These are phyloP conservation scores for Tolypocladium paradoxum DNA, from an alignment of 2,329 filamentous ascomycete species.

Conservation along the genomic window DNA sequence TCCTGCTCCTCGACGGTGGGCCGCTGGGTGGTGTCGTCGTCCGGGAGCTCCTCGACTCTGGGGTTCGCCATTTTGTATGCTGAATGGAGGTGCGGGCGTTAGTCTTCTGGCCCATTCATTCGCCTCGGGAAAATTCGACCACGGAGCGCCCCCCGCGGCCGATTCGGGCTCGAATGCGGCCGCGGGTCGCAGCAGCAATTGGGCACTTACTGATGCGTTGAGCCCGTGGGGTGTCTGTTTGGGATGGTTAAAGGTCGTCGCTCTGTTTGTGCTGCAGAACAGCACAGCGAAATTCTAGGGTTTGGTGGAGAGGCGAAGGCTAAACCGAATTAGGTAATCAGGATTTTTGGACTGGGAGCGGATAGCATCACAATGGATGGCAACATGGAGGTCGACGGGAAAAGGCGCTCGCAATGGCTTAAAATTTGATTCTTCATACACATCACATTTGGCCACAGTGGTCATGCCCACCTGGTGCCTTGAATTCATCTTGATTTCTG, in stretches of 20 bases:
- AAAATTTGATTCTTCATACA: not conserved
- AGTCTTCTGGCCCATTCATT: conserved; percentile 1
- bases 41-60: conserved; percentile 93
- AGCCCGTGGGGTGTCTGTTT: conserved; percentile 21
- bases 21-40: conserved; percentile 73
- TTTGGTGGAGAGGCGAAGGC: conserved; percentile 27
- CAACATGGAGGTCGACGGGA: not conserved
- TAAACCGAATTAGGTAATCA: conserved; percentile 32
- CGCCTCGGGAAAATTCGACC: conserved; percentile 2
- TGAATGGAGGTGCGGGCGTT: conserved; percentile 1
- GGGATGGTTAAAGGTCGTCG: conserved; percentile 16
- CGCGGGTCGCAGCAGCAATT: conserved; percentile 6
- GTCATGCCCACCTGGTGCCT: conserved; percentile 12
- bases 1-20: conserved; percentile 65
- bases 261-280: conserved; percentile 29
- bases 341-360: conserved; percentile 2
- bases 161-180: not conserved
- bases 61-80: conserved; percentile 79
- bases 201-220: conserved; percentile 24
- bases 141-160: not conserved
- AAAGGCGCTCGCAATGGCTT: not conserved
- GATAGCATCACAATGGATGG: not conserved
- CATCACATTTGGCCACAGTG: not conserved
- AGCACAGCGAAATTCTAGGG: conserved; percentile 33
- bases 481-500: conserved; percentile 33